A percentile compares a stretch with the other conserved stretches of the same genome.
Evolutionary conservation across 192 early-diverging fungal genomes (phyloP).

Genomic region (Podila horticola): DNA sequence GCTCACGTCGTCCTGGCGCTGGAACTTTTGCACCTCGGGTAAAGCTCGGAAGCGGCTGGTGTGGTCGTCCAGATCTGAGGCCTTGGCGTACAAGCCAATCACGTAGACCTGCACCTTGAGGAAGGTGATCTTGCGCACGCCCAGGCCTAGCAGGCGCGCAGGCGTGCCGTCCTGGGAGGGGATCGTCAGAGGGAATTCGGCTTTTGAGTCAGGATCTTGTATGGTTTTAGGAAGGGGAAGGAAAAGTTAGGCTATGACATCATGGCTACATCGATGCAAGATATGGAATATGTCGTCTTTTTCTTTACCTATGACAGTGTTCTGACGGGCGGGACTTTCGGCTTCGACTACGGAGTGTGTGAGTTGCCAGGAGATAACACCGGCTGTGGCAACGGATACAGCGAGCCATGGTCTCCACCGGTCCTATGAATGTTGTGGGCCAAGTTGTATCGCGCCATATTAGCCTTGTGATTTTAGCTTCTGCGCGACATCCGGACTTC

Average conservation of each 20-base stretch:
- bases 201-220: constrained; percentile 54
- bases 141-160: constrained; percentile 60
- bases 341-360: constrained; percentile 25
- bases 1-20: constrained; percentile 42
- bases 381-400: constrained; percentile 19
- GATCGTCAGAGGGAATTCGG: constrained; percentile 52
- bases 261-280: background rate
- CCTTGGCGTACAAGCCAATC: constrained; percentile 59
- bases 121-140: constrained; percentile 64
- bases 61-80: constrained; percentile 55
- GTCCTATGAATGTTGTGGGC: constrained; percentile 3
- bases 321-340: constrained; percentile 13
- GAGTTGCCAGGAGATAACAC: constrained; percentile 46
- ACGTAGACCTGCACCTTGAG: constrained; percentile 65
- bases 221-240: background rate
- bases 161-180: constrained; percentile 53
- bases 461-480: too few relatives aligned
- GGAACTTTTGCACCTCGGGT: constrained; percentile 57
- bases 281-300: background rate
- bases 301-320: constrained; percentile 25
- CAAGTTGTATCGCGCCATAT: too few relatives aligned
- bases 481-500: too few relatives aligned
- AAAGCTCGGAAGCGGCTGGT: constrained; percentile 43
- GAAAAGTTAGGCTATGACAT: background rate
- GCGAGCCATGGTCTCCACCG: constrained; percentile 30